These are phyloP conservation scores for Candida anglica DNA, from an alignment of 805 yeast genomes.

Conservation along the genomic window DNA sequence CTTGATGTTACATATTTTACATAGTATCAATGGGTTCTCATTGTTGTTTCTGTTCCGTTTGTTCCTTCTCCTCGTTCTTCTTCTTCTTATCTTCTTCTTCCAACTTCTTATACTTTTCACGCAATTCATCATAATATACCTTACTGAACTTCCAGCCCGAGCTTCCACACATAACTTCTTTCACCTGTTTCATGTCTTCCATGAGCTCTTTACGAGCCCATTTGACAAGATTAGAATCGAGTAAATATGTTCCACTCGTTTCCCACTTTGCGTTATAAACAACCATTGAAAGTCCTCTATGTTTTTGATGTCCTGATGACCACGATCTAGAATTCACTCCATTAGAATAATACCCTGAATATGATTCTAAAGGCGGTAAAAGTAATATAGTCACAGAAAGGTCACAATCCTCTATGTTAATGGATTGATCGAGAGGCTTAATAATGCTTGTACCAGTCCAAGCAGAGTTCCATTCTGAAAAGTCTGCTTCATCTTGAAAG, in stretches of 20 bases:
- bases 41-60: neutral
- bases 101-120: constrained; percentile 15
- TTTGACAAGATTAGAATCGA: constrained; percentile 26
- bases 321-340: constrained; percentile 76
- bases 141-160: constrained; percentile 32
- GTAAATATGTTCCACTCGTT: constrained; percentile 20
- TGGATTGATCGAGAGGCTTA: constrained; percentile 39
- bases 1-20: too few relatives aligned
- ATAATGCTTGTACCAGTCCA: constrained; percentile 28
- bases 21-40: too few relatives aligned
- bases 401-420: constrained; percentile 35
- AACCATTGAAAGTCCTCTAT: constrained; percentile 76
- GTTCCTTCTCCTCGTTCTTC: neutral
- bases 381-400: constrained; percentile 55
- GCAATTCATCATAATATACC: constrained; percentile 22
- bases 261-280: constrained; percentile 55
- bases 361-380: constrained; percentile 64
- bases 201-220: constrained; percentile 21
- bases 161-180: constrained; percentile 14
- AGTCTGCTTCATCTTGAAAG: constrained; percentile 33
- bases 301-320: constrained; percentile 46
- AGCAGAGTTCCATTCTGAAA: constrained; percentile 26
- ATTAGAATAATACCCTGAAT: constrained; percentile 62
- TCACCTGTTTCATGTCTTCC: constrained; percentile 16
- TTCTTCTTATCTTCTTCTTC: constrained; percentile 5